A percentile compares a stretch with the other conserved stretches of the same genome.
phyloP scores from a whole-genome alignment of 2,329 filamentous ascomycete species.

The Xylariaceae sp. region DNA sequence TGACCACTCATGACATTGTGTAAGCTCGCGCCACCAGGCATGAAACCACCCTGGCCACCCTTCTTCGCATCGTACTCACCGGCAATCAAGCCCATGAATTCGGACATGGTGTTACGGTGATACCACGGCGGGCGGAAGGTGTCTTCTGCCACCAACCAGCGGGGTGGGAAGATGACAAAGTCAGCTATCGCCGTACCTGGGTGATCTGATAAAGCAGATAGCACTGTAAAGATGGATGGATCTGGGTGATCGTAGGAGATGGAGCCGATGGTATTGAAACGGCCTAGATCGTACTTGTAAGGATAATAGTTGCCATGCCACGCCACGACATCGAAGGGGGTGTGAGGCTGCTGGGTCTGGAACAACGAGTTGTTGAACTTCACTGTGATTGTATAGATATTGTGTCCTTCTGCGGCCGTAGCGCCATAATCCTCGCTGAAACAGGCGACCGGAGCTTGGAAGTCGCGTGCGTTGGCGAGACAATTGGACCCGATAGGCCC shows the following conservation, averaged over 20 bases:
- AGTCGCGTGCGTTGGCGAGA: constrained; percentile 62
- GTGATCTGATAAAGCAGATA: constrained; percentile 51
- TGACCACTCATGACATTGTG: constrained; percentile 63
- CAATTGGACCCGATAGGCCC: constrained; percentile 63
- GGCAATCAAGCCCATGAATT: constrained; percentile 51
- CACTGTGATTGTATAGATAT: constrained; percentile 45
- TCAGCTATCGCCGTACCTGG: constrained; percentile 57
- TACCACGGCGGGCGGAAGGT: constrained; percentile 64
- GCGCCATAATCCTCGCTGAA: constrained; percentile 53
- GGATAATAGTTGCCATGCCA: constrained; percentile 71
- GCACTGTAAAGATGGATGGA: constrained; percentile 65
- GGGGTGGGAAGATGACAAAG: constrained; percentile 62
- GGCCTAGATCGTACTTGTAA: constrained; percentile 68
- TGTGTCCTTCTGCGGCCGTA: constrained; percentile 33
- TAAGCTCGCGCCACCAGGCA: constrained; percentile 46
- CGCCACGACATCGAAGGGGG: constrained; percentile 68
- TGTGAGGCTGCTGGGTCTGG: constrained; percentile 58
- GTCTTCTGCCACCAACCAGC: constrained; percentile 58
- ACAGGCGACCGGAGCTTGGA: constrained; percentile 60
- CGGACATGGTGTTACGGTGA: constrained; percentile 55
- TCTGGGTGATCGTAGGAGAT: constrained; percentile 69
- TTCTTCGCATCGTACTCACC: constrained; percentile 52
- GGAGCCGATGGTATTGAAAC: constrained; percentile 65
- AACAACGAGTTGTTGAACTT: constrained; percentile 65
- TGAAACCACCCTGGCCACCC: constrained; percentile 45